Percentiles rank a stretch among this genome's conserved stretches.
These are phyloP conservation scores for Clavulina sp. DNA, from an alignment of 768 basidiomycete species.

Conservation along the genomic window DNA sequence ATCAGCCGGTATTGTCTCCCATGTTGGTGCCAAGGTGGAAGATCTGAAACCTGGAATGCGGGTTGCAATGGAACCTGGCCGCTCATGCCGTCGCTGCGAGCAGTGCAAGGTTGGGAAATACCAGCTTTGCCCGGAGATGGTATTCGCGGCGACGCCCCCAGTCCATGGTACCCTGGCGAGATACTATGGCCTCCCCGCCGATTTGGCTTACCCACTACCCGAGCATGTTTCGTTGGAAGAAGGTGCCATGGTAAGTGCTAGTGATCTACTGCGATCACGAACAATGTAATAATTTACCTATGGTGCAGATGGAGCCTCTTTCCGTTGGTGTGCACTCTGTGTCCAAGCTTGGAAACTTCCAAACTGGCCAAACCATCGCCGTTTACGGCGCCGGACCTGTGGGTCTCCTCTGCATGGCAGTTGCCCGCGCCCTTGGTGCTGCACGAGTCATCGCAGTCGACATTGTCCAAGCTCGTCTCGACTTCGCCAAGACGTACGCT, in stretches of 20 bases:
- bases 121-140: conserved; percentile 71
- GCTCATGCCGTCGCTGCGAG: conserved; percentile 69
- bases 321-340: conserved; percentile 86
- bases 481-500: conserved; percentile 73
- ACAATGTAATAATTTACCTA: not conserved
- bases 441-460: conserved; percentile 72
- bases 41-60: conserved; percentile 66
- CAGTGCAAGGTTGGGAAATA: conserved; percentile 72
- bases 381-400: conserved; percentile 82
- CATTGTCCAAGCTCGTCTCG: conserved; percentile 53
- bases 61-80: conserved; percentile 85
- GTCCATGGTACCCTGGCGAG: conserved; percentile 77
- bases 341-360: conserved; percentile 52
- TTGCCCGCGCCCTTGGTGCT: conserved; percentile 87
- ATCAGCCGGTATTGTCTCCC: conserved; percentile 60
- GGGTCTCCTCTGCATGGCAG: conserved; percentile 77
- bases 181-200: conserved; percentile 73
- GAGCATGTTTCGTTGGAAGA: conserved; percentile 78
- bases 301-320: conserved; percentile 71
- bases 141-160: conserved; percentile 87
- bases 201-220: conserved; percentile 71
- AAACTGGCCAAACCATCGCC: conserved; percentile 55
- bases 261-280: not conserved
- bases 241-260: conserved; percentile 65
- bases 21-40: conserved; percentile 67